Evolutionary conservation across 139 green algal genomes (phyloP), one percentile per base, ranked within the genome.

Genomic region (Chlamydomonas schloesseri): DNA sequence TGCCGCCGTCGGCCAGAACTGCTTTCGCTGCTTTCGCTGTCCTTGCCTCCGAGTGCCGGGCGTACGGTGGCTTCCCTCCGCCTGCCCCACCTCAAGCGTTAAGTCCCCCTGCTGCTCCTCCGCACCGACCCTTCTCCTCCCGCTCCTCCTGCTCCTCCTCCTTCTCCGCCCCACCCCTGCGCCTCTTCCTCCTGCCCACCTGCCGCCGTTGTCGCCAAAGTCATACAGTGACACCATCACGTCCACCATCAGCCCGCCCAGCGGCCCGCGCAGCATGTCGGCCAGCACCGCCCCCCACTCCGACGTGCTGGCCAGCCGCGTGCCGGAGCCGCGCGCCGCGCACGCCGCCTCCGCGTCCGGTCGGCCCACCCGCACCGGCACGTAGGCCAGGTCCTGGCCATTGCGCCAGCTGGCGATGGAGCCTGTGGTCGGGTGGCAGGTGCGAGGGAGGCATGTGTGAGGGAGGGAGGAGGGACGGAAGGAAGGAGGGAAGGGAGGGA

Each of bases 221-320:
- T 85, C 67, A 31, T 46, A 85, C 79, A 76, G 31, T 2, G 36
- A 31, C 47, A 85, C 13, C 65, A 69, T 3, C 21, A 85, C 5
- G 31, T 31, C 47, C 34, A 76, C 47, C 31, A 85, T 23, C 60
- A 73, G 17, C 3, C 42, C 26, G 34, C 37, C 37, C 6, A 73
- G 76, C 0, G 5, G 0, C 24, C 58, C 76, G 18, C 2, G 23
- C 14, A 23, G 37, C 64, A 84, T 75, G 64, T 74, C 64, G 20
- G 58, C 64, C 33, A 84, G 14, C 20, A 55, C 64, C 10, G 23
- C 3, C 8, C 2, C 6, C 78, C 78, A 84, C 23, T 84, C 29
- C n/a, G 9, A 1, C 11, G 57, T 4, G 28, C 21, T 36, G 3
- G 33, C 46, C 28, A 72, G 46, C 28, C 18, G 20, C 11, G 29